Evolutionary conservation across 139 green algal genomes (phyloP).

Genomic region (Coelastrella sp.): DNA sequence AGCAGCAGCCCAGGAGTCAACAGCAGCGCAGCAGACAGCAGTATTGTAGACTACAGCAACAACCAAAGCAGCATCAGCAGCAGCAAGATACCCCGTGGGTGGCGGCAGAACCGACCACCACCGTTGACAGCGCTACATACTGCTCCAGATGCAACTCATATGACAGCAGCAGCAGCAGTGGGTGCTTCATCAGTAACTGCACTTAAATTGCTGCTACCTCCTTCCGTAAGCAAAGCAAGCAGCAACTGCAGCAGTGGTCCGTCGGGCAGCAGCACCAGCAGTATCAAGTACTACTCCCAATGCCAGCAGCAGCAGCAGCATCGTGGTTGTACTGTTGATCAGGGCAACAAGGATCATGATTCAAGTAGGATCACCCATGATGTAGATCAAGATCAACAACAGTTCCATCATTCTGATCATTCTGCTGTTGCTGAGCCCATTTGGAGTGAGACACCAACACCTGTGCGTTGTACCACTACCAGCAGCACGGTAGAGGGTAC

Average conservation of each 20-base stretch:
- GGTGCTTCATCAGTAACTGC: not conserved
- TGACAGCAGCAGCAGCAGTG: too few relatives aligned
- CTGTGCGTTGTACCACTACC: not conserved
- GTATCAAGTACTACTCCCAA: too few relatives aligned
- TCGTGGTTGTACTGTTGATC: too few relatives aligned
- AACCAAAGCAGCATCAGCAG: not conserved
- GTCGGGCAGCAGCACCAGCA: not conserved
- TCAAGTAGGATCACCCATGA: too few relatives aligned
- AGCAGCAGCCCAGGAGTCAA: constrained; percentile 40
- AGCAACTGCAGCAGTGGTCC: not conserved
- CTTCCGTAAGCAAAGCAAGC: not conserved
- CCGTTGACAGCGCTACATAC: not conserved
- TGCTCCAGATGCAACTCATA: not conserved
- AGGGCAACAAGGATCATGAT: too few relatives aligned
- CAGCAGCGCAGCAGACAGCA: too few relatives aligned
- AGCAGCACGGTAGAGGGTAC: too few relatives aligned
- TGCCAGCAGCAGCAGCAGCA: too few relatives aligned
- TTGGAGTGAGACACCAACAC: not conserved
- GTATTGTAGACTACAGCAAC: too few relatives aligned
- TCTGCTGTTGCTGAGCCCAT: not conserved
- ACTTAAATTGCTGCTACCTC: not conserved
- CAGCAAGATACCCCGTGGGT: not conserved
- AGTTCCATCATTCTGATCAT: not conserved
- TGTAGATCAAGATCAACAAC: not conserved
- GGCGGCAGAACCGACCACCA: not conserved